phyloP scores from a whole-genome alignment of 1,284 basidiomycete genomes.

The Anthracocystis panici-leucophaei region DNA sequence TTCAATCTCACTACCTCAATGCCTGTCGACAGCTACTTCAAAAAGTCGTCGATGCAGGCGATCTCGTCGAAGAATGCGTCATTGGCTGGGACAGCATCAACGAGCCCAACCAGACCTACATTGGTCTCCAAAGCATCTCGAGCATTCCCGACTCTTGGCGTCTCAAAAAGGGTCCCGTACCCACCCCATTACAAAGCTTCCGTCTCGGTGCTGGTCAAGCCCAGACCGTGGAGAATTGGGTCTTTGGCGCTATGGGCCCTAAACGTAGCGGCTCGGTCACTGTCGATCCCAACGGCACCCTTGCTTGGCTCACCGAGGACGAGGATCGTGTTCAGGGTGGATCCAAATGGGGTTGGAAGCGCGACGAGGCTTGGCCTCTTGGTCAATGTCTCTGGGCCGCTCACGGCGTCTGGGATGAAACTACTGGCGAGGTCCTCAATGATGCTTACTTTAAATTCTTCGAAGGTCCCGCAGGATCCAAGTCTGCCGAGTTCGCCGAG shows the following conservation, averaged over 20 bases:
- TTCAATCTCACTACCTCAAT: constrained; percentile 85
- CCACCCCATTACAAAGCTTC: constrained; percentile 86
- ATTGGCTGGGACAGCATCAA: constrained; percentile 98
- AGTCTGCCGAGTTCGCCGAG: constrained; percentile 75
- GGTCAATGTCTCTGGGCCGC: constrained; percentile 89
- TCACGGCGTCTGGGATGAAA: constrained; percentile 89
- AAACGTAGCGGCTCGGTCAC: constrained; percentile 78
- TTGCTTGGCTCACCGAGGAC: constrained; percentile 59
- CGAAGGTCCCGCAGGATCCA: constrained; percentile 70
- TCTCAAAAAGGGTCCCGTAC: constrained; percentile 84
- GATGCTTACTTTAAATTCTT: constrained; percentile 80
- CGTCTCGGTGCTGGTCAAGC: constrained; percentile 86
- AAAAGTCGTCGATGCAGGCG: constrained; percentile 78
- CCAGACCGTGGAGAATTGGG: constrained; percentile 87
- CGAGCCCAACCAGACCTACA: constrained; percentile 89
- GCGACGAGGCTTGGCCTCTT: constrained; percentile 81
- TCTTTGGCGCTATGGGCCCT: constrained; percentile 85
- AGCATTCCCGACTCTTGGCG: constrained; percentile 64
- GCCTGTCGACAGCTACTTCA: constrained; percentile 83
- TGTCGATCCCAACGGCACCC: constrained; percentile 83
- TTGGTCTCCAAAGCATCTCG: constrained; percentile 77
- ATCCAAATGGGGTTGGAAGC: constrained; percentile 81
- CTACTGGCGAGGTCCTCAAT: constrained; percentile 77
- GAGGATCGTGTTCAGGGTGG: constrained; percentile 55
- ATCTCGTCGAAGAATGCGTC: constrained; percentile 84